Conservation (phyloP, 75 land plant genomes). For the Adiantum capillusveneris region DNA sequence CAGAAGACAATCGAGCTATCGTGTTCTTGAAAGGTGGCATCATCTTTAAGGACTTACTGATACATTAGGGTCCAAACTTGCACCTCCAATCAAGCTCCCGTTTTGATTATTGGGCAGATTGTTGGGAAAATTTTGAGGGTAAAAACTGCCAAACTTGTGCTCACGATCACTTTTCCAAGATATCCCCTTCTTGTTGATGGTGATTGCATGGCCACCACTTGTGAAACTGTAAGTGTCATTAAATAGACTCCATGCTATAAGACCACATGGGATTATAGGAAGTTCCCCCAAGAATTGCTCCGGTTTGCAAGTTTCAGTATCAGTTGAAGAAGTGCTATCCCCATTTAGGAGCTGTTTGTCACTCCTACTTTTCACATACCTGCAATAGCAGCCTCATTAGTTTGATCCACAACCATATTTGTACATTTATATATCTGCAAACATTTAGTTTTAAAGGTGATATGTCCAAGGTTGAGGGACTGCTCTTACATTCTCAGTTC, state of each 20-base stretch:
- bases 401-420: not conserved
- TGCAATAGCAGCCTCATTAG: conserved; percentile 9
- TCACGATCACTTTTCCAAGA: conserved; percentile 40
- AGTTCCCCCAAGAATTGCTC: conserved; percentile 14
- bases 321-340: not conserved
- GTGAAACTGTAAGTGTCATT: conserved; percentile 41
- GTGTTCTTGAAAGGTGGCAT: too few relatives aligned
- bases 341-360: conserved; percentile 30
- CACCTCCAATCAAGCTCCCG: conserved; percentile 60
- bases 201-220: not conserved
- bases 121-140: conserved; percentile 56
- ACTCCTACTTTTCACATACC: conserved; percentile 52
- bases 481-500: too few relatives aligned
- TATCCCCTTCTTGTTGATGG: conserved; percentile 25
- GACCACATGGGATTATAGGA: conserved; percentile 46
- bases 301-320: conserved; percentile 42
- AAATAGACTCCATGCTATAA: conserved; percentile 56
- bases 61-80: conserved; percentile 20
- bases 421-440: not conserved
- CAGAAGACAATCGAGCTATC: too few relatives aligned
- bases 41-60: too few relatives aligned
- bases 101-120: conserved; percentile 9
- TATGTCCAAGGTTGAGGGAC: too few relatives aligned
- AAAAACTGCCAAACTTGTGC: conserved; percentile 51
- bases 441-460: too few relatives aligned